phyloP scores from a whole-genome alignment of 129 eudicot genomes.

The Tagetes erecta region DNA sequence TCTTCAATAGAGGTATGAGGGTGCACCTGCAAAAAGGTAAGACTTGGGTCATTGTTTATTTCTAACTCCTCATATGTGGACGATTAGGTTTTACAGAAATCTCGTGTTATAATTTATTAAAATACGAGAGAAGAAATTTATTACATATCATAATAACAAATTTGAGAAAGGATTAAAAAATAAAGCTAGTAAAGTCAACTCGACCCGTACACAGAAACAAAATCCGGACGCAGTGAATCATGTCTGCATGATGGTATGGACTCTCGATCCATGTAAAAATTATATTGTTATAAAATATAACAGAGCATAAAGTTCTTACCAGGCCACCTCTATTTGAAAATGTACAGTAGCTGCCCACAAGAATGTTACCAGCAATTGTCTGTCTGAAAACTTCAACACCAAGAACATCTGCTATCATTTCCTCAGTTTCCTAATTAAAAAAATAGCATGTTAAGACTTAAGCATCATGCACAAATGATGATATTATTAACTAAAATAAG shows the following conservation, averaged over 20 bases:
- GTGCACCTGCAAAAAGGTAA: constrained; percentile 50
- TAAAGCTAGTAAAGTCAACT: no score
- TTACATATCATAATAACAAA: not conserved
- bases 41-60: not conserved
- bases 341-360: constrained; percentile 74
- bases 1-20: constrained; percentile 89
- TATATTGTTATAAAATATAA: not conserved
- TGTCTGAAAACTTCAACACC: constrained; percentile 80
- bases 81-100: not conserved
- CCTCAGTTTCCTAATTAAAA: constrained; percentile 70
- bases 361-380: constrained; percentile 68
- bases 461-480: not conserved
- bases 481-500: not conserved
- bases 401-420: constrained; percentile 76
- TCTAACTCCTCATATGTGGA: not conserved
- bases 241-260: not conserved
- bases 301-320: constrained; percentile 41
- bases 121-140: not conserved
- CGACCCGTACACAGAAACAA: no score
- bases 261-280: not conserved
- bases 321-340: constrained; percentile 72
- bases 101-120: not conserved
- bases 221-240: not conserved
- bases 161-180: not conserved
- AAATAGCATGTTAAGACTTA: not conserved